Base-by-base conservation (phyloP, 139 green algal species). In the Monoraphidium neglectum region DNA sequence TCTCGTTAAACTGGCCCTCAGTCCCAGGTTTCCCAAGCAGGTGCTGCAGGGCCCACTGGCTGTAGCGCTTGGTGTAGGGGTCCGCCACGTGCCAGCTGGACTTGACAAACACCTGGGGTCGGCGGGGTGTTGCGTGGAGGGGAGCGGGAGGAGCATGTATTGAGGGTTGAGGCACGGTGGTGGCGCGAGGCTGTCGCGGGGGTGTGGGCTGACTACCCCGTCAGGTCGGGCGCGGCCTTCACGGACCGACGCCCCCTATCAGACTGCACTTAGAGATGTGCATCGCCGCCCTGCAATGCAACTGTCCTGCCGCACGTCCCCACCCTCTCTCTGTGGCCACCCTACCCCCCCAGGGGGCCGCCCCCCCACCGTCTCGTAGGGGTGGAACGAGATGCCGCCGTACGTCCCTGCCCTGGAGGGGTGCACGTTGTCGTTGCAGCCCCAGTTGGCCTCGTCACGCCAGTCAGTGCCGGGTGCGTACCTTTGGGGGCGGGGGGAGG, bases 391-490 rank as follows among this genome's bases (percentile, higher is more conserved):
- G 46, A 95, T 90, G 60, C 84, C 82, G 53, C 89, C 88, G 74
- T 95, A 94, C 1, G 87, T 92, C 57, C 91, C 91, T 51, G 89
- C 83, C 5, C 91, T 83, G 6, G 76, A 88, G n/a, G 90, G 88
- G 77, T 95, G 91, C 23, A 90, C 90, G 53, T 90, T 87, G 77
- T 93, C 84, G 82, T 94, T 94, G 87, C 90, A 94, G 76, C 76
- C 68, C 84, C 87, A 89, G 77, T 91, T 68, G 24, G 54, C 30
- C 18, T 68, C 66, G 51, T 88, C 70, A 0, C 68, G 59, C 87
- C 87, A 91, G 74, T 91, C 84, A 6, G 54, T 76, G 18, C 49
- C 51, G 30, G 12, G 36, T 23, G 36, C 43, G 43, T 51, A 51
- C 8, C 56, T 12, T 24, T 63, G 56, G 23, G 24, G 56, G 56